Base-by-base conservation (phyloP, 1,139 yeast genomes). In the Pichia sp. region DNA sequence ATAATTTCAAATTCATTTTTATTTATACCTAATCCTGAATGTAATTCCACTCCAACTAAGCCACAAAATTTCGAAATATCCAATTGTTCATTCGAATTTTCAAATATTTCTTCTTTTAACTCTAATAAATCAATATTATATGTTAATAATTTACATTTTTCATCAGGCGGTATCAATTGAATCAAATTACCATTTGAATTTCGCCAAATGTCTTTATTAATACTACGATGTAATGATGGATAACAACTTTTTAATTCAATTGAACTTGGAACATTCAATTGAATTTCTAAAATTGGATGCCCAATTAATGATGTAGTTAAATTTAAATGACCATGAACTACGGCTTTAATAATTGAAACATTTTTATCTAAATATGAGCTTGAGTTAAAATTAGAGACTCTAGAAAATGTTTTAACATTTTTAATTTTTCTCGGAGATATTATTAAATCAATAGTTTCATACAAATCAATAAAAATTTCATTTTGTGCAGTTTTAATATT, bases 111-210 rank as follows among this genome's bases (percentile, higher is more conserved):
- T 20, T 37, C 35, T 4, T 34, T 30, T n/a, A 49, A 35, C 36
- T 51, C 55, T 50, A 58, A 56, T 45, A 65, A 61, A 48, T 85
- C 86, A 30, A 85, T 62, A 6, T 75, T 69, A 59, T 92, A 92
- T 25, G 75, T 67, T 73, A 83, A 74, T 22, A 92, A 62, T 5
- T 74, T 70, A 35, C 80, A 77, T 50, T 69, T 73, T 4, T 95
- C 97, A 62, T 92, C 97, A 0, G 97, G 96, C 4, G 98, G 98
- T 23, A 85, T 73, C 57, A 90, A 87, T 16, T 79, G 69, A 36
- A 89, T 59, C 0, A 67, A 52, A 0, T 76, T 77, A 1, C 66
- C 64, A 6, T 57, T 58, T 10, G 56, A 44, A 25, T 40, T 51
- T 10, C 53, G 43, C 81, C 82, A 79, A 29, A 62, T 60, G 27